phyloP scores from a whole-genome alignment of 2,329 filamentous ascomycete species.

The Paracoccidioides lutzii region DNA sequence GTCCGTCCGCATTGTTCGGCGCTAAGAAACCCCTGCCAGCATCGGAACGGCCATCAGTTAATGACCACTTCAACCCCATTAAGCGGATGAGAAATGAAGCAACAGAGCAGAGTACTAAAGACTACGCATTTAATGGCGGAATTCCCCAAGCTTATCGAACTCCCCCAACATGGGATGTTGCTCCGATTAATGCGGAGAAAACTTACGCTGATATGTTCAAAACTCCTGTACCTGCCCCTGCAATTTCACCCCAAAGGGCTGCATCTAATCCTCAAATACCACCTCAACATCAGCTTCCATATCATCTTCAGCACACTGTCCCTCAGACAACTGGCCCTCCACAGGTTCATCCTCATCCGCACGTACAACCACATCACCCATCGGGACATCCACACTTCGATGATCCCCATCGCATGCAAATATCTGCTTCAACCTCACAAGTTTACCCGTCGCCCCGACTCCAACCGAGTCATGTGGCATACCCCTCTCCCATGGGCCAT shows the following conservation, averaged over 20 bases:
- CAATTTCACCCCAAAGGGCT: constrained; percentile 55
- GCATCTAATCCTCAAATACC: constrained; percentile 54
- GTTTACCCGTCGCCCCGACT: constrained; percentile 77
- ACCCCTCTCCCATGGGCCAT: constrained; percentile 54
- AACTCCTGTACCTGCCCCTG: constrained; percentile 43
- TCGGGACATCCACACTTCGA: constrained; percentile 56
- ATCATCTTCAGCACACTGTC: constrained; percentile 66
- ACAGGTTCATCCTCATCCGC: constrained; percentile 65
- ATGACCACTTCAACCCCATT: constrained; percentile 48
- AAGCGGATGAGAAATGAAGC: constrained; percentile 58
- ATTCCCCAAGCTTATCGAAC: constrained; percentile 77
- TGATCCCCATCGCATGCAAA: constrained; percentile 77
- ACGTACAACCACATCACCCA: constrained; percentile 59
- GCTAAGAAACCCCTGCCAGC: constrained; percentile 57
- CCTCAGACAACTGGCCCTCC: constrained; percentile 58
- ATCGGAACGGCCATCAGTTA: constrained; percentile 41
- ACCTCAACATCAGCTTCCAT: constrained; percentile 72
- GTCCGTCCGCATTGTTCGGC: constrained; percentile 47
- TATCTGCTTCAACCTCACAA: constrained; percentile 69
- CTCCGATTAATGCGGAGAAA: constrained; percentile 58
- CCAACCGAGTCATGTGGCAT: constrained; percentile 54
- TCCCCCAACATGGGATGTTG: constrained; percentile 66
- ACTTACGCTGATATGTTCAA: constrained; percentile 75
- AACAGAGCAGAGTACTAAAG: constrained; percentile 39
- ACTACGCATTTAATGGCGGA: constrained; percentile 67